Evolutionary conservation across 768 basidiomycete species (phyloP), one percentile per base, ranked within the genome.

Genomic region (Chalciporus pseudorubinellus): DNA sequence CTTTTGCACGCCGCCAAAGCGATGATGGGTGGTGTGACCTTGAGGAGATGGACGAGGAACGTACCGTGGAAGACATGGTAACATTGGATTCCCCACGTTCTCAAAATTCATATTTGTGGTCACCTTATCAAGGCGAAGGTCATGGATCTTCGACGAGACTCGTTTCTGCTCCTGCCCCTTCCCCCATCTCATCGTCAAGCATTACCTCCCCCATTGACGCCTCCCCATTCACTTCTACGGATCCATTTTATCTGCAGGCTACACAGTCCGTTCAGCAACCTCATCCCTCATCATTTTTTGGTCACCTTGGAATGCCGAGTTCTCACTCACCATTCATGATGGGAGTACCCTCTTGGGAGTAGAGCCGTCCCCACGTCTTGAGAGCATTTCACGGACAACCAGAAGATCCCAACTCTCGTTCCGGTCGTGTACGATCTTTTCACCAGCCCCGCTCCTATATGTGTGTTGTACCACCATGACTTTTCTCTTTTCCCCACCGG

Each of bases 181-280:
- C 50, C 13, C 45, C 63, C 28, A 50, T 56, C 18, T 46, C 56
- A 1, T 22, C 50, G 6, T 52, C 63, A 9, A 48, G 42, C 51
- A 50, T 49, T 42, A 51, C 14, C 50, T 52, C 61, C 38, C 59
- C 70, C 47, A 46, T 60, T 31, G 68, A 68, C 21, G 31, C 69
- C 46, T 73, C 74, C 31, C 56, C 65, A 28, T 78, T 78, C 59
- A 64, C 74, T 1, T 72, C 75, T 45, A 74, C 77, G 11, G 78
- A 79, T 55, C 78, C 77, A n/a, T 78, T 78, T 61, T 78, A 75
- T 57, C 57, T 77, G 51, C 74, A 77, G 19, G 71, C 71, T 20
- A 59, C 66, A n/a, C 77, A 77, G 54, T 51, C 71, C 6, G 55
- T 66, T 11, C 71, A 73, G 49, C 62, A 68, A 34, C 45, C 70